Conservation (phyloP, 805 yeast species). For the Lipomyces mesembrius region DNA sequence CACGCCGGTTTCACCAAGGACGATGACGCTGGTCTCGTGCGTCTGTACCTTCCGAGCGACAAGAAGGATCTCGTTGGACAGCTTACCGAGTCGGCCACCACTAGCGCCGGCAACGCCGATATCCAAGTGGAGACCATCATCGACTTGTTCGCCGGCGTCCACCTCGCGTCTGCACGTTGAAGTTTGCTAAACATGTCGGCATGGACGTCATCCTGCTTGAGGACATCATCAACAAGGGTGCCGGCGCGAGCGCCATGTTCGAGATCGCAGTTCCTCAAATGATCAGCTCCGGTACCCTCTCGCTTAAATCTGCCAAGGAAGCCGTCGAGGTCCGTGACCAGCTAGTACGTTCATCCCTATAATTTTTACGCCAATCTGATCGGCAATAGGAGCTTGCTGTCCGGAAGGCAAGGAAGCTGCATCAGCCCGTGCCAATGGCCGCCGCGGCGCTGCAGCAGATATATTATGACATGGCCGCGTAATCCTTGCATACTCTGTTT, state of each 20-base stretch:
- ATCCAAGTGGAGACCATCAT: constrained; percentile 28
- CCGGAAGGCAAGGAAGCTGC: constrained; percentile 18
- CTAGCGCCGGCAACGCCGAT: constrained; percentile 19
- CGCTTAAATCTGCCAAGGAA: constrained; percentile 13
- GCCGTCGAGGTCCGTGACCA: constrained; percentile 13
- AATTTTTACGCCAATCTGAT: background rate
- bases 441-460: constrained; percentile 27
- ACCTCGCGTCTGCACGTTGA: constrained; percentile 29
- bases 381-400: constrained; percentile 12
- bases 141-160: constrained; percentile 31
- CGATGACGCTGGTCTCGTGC: constrained; percentile 33
- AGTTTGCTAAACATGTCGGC: constrained; percentile 32
- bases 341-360: background rate
- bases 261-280: constrained; percentile 20
- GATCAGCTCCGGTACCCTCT: constrained; percentile 15
- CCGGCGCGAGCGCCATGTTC: constrained; percentile 25
- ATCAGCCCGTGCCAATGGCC: constrained; percentile 30
- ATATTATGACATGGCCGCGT: constrained; percentile 3
- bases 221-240: constrained; percentile 30
- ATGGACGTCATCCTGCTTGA: constrained; percentile 22
- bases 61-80: constrained; percentile 23
- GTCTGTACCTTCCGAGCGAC: constrained; percentile 24
- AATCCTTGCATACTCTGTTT: background rate
- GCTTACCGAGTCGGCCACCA: constrained; percentile 12
- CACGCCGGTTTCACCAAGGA: constrained; percentile 21